phyloP scores from a whole-genome alignment of 306 rosid genomes.

The Crataegus laevigata region DNA sequence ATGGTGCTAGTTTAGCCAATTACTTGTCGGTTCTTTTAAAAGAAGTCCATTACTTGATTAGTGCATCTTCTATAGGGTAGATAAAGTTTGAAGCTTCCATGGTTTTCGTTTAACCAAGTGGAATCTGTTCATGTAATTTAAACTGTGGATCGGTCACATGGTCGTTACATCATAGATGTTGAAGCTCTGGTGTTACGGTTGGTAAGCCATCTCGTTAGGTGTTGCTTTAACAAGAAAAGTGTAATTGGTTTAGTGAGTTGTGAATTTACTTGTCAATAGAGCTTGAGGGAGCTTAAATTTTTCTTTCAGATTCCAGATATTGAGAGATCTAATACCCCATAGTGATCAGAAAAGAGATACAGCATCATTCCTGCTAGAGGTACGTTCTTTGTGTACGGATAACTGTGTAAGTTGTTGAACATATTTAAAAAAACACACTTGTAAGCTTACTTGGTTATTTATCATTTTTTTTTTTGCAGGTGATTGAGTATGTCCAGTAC shows the following conservation, averaged over 20 bases:
- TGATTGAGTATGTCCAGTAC: conserved; percentile 87
- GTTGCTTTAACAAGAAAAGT: neutral
- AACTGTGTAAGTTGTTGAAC: neutral
- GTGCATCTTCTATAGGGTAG: neutral
- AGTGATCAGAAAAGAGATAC: conserved; percentile 98
- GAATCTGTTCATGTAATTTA: neutral
- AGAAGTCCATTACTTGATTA: conserved; percentile 1
- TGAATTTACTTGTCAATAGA: conserved; percentile 1
- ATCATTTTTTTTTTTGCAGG: conserved; percentile 36
- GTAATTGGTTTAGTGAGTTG: neutral
- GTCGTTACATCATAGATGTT: neutral
- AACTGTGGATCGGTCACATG: neutral
- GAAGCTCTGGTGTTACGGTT: neutral
- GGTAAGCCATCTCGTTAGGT: neutral
- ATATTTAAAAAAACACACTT: neutral
- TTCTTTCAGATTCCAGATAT: conserved; percentile 80
- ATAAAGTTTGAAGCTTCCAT: conserved; percentile 5
- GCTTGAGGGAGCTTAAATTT: conserved; percentile 21
- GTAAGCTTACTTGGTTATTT: neutral
- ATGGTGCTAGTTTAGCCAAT: neutral
- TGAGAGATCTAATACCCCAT: conserved; percentile 97
- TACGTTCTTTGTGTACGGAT: conserved; percentile 18
- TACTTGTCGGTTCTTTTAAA: conserved; percentile 2
- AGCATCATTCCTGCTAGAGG: conserved; percentile 92
- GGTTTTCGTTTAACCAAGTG: neutral